Percentiles rank a stretch among this genome's conserved stretches.
Conservation (phyloP, 768 basidiomycete genomes). For the Suillus brevipes region DNA sequence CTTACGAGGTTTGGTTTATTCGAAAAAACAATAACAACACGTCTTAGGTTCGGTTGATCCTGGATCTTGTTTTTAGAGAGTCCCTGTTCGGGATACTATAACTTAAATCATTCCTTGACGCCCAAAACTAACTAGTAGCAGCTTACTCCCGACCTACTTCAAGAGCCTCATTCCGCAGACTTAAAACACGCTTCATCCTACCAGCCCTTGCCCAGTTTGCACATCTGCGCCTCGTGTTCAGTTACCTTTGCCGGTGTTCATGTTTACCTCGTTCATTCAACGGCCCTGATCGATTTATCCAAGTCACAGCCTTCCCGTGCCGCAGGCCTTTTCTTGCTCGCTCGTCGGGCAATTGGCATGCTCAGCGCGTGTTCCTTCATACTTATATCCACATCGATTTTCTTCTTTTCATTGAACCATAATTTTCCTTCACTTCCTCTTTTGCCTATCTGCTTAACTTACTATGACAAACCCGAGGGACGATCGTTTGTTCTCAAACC, state of each 20-base stretch:
- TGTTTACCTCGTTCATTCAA: constrained; percentile 48
- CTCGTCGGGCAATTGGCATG: constrained; percentile 44
- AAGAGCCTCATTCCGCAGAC: constrained; percentile 25
- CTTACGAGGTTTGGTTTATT: constrained; percentile 16
- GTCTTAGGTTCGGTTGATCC: background rate
- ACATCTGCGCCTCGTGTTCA: constrained; percentile 49
- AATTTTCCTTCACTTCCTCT: constrained; percentile 45
- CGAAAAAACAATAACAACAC: constrained; percentile 19
- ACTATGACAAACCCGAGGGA: constrained; percentile 72
- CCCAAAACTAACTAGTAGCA: constrained; percentile 7
- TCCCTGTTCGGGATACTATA: constrained; percentile 20
- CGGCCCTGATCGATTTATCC: constrained; percentile 43
- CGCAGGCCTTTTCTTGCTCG: constrained; percentile 29
- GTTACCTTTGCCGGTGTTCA: constrained; percentile 42
- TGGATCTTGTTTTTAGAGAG: constrained; percentile 14
- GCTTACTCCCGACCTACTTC: constrained; percentile 19
- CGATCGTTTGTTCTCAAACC: constrained; percentile 67
- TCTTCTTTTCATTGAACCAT: constrained; percentile 46
- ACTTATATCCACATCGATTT: constrained; percentile 55
- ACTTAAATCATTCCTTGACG: constrained; percentile 25
- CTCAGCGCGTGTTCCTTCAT: constrained; percentile 43
- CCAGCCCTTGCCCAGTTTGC: constrained; percentile 38
- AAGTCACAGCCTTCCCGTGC: constrained; percentile 39
- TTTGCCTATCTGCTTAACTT: constrained; percentile 58
- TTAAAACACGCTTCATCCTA: constrained; percentile 33